Conservation (phyloP, 1,284 basidiomycete species). For the Afroboletus lepidellus region DNA sequence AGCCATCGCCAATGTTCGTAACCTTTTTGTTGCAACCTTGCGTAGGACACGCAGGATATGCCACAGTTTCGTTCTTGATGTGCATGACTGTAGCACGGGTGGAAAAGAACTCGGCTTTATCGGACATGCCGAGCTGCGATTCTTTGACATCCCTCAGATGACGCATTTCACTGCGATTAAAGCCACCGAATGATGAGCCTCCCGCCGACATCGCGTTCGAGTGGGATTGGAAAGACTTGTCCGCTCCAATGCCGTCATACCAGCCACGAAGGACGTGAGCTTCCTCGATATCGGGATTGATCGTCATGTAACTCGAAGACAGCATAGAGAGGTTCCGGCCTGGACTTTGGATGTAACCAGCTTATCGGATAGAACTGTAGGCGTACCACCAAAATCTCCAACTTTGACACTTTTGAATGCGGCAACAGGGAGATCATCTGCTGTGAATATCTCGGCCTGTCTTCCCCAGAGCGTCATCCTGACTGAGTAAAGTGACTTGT, state of each 20-base stretch:
- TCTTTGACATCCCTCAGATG: conserved; percentile 85
- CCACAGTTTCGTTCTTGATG: conserved; percentile 84
- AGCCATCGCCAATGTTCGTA: conserved; percentile 62
- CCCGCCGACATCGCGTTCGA: conserved; percentile 44
- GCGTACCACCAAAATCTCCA: conserved; percentile 85
- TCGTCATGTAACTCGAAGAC: conserved; percentile 67
- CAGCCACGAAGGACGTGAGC: conserved; percentile 88
- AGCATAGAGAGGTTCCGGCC: conserved; percentile 78
- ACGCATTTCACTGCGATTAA: conserved; percentile 72
- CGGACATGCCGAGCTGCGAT: conserved; percentile 71
- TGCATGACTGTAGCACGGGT: conserved; percentile 85
- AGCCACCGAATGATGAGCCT: conserved; percentile 43
- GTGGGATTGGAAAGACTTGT: conserved; percentile 70
- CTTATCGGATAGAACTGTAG: neutral
- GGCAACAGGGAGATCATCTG: conserved; percentile 65
- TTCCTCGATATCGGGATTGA: conserved; percentile 89
- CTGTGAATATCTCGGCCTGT: conserved; percentile 81
- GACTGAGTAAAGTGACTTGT: conserved; percentile 79
- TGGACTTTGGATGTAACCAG: conserved; percentile 28
- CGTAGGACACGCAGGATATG: conserved; percentile 88
- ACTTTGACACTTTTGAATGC: conserved; percentile 97
- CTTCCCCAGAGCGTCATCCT: conserved; percentile 96
- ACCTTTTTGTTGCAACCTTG: conserved; percentile 93
- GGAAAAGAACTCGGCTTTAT: conserved; percentile 84
- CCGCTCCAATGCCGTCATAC: conserved; percentile 75